Evolutionary conservation across 371 early-diverging fungal species (phyloP), one percentile per base, ranked within the genome.

Genomic region (Mucor plumbeus): DNA sequence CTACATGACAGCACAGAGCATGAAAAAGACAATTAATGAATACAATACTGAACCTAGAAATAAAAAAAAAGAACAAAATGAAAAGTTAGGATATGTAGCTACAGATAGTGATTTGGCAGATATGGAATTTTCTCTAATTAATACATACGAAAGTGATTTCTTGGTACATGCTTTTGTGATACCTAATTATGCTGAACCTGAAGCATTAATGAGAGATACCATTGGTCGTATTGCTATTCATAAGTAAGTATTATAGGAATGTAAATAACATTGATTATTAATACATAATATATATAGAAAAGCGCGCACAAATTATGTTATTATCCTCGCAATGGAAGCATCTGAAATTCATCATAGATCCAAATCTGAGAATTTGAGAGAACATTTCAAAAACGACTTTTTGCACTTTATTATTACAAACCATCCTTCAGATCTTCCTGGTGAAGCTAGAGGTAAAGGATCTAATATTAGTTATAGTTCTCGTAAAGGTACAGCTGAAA

Each of bases 251-350:
- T 5, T 33, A 10, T 14, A n/a, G 10, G 3, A 41, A 39, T 26
- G 14, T 1, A 13, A 53, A 13, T 26, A 13, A 13, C 5, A 26
- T 26, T 26, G 26, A 26, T 26, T 5, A 31, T 13, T 13, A 13
- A 13, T 38, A 4, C 26, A 26, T 3, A n/a, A 5, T 15, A 14
- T 41, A 13, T 31, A 34, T 59, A 81, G 82, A 57, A 72, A 76
- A 31, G 80, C 83, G 26, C 63, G 64, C 43, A 78, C 74, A 10
- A 64, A 78, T 59, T 86, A 84, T 70, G 75, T 82, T 43, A 79
- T 91, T 34, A 74, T 89, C 44, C 72, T 91, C 11, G 93, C 92
- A 35, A 93, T 93, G 93, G 93, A 93, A 72, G 85, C 81, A 19
- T 75, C 85, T 33, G 93, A 93, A 77, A 15, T 47, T 11, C 86